These are phyloP conservation scores for Pythium inflatum DNA, from an alignment of 352 stramenopile species.

Conservation along the genomic window DNA sequence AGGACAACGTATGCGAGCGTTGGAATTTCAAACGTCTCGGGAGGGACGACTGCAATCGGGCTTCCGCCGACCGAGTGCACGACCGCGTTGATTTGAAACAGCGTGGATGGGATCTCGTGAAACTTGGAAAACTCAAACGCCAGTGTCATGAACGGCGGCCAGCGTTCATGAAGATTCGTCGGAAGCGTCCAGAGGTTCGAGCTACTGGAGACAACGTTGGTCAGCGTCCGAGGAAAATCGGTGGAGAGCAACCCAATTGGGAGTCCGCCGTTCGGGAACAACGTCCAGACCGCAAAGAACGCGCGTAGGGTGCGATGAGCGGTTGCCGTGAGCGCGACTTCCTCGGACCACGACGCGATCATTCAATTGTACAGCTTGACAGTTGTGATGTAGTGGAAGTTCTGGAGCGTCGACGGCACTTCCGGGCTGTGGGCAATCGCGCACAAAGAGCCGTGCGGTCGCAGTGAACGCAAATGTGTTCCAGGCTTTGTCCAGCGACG, in stretches of 20 bases:
- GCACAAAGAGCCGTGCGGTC: background rate
- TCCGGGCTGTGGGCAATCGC: background rate
- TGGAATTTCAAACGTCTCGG: background rate
- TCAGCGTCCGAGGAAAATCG: background rate
- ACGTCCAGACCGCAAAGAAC: background rate
- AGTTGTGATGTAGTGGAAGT: background rate
- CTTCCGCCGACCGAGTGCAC: background rate
- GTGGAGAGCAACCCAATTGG: background rate
- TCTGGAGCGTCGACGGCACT: background rate
- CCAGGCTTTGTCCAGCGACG: background rate
- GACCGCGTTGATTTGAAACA: background rate
- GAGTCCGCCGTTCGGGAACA: background rate
- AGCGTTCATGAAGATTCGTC: background rate
- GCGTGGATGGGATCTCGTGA: background rate
- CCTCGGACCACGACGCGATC: background rate
- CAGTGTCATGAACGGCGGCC: constrained; percentile 4
- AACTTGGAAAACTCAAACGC: background rate
- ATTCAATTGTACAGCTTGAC: background rate
- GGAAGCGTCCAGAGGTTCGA: constrained; percentile 5
- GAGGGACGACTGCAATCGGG: background rate
- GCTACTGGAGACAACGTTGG: background rate
- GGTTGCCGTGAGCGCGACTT: background rate
- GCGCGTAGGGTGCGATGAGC: background rate
- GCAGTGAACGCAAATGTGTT: background rate
- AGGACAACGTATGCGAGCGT: background rate